Base-by-base conservation (phyloP, 306 rosid species). In the Fragaria ananassa region DNA sequence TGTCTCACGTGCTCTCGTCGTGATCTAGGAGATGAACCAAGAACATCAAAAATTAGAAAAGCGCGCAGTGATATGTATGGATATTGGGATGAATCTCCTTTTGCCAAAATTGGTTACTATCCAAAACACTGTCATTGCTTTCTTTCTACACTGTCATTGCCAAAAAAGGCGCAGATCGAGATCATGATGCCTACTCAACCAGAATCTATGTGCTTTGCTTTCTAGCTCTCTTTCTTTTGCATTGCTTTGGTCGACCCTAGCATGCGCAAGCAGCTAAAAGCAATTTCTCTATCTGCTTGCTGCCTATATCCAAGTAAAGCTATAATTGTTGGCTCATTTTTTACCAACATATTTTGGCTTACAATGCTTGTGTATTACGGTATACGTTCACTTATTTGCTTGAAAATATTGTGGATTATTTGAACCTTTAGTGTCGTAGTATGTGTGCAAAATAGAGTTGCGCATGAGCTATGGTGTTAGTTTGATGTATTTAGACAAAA, bases 101-200 rank as follows among this genome's bases (percentile, higher is more conserved):
- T 72, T 15, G 12, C 86, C 75, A 65, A 51, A 84, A 76, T 53
- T 73, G 78, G 83, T 79, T 82, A 70, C 62, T 64, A 72, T 86
- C 77, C 83, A 73, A 79, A 54, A 45, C 5, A 12, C 19, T 7
- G 51, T 61, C 82, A 35, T 21, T 76, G 72, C 71, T 79, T 76
- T 79, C 46, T 47, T 57, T 10, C 47, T 44, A 10, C 47, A n/a
- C n/a, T n/a, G n/a, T n/a, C n/a, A n/a, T n/a, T n/a, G n/a, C n/a
- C n/a, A n/a, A n/a, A n/a, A n/a, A n/a, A n/a, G n/a, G n/a, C n/a
- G n/a, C n/a, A n/a, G n/a, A n/a, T n/a, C n/a, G 44, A 74, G 49
- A 56, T 70, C 72, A 74, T 74, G 37, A 75, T 74, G 83, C 68
- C 35, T 19, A 21, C 79, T 71, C 50, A 29, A n/a, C 56, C 13